These are phyloP conservation scores for Strobilomyces confusus DNA, from an alignment of 768 basidiomycete genomes.

Conservation along the genomic window DNA sequence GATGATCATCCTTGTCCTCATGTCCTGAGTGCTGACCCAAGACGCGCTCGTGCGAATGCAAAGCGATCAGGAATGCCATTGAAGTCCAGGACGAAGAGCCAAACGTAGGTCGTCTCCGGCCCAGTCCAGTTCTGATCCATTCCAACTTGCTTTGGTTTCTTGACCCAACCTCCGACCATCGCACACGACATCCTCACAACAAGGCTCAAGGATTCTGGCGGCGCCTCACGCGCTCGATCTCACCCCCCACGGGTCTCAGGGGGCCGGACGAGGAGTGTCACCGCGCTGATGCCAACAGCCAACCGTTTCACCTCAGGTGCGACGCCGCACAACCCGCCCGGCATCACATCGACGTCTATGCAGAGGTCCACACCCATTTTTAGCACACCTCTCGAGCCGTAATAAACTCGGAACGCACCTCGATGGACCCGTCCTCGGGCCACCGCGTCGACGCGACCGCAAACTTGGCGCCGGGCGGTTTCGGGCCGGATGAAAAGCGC, in stretches of 20 bases:
- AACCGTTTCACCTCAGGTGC: slow-evolving; percentile 30
- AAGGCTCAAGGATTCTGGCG: too few relatives aligned
- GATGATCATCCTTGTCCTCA: too few relatives aligned
- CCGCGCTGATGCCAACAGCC: slow-evolving; percentile 33
- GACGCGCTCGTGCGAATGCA: neutral
- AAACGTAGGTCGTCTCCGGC: too few relatives aligned
- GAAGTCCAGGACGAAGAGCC: too few relatives aligned
- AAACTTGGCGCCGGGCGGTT: slow-evolving; percentile 10
- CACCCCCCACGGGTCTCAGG: neutral
- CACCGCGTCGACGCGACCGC: slow-evolving; percentile 7
- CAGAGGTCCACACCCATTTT: too few relatives aligned
- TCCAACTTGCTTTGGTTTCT: neutral
- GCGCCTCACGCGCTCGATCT: neutral
- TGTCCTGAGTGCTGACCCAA: too few relatives aligned
- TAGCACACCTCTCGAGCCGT: too few relatives aligned
- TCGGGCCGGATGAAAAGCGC: slow-evolving; percentile 1
- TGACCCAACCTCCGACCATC: neutral
- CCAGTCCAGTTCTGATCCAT: too few relatives aligned
- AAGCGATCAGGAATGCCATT: neutral
- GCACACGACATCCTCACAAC: neutral
- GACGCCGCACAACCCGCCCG: slow-evolving; percentile 35
- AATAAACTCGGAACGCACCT: slow-evolving; percentile 6
- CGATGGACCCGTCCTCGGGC: slow-evolving; percentile 15
- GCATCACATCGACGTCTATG: slow-evolving; percentile 36
- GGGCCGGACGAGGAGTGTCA: slow-evolving; percentile 33